These are phyloP conservation scores for Cystoderma amianthinum DNA, from an alignment of 768 basidiomycete species.

Conservation along the genomic window DNA sequence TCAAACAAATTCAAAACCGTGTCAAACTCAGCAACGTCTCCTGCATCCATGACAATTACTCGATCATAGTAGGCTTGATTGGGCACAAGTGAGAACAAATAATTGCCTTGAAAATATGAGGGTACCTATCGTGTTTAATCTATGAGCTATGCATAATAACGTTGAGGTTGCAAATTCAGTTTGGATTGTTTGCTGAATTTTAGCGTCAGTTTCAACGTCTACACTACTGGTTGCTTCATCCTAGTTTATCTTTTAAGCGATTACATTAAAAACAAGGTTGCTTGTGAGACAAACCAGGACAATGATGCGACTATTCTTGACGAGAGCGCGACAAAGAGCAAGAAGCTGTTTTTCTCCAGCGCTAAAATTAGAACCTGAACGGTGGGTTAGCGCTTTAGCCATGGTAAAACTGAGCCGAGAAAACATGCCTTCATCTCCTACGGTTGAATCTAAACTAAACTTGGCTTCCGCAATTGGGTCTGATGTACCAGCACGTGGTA, in stretches of 20 bases:
- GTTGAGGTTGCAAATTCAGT: slow-evolving; percentile 50
- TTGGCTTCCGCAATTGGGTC: slow-evolving; percentile 52
- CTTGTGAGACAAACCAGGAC: slow-evolving; percentile 31
- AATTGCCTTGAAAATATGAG: background rate
- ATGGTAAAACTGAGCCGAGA: background rate
- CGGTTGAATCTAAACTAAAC: slow-evolving; percentile 54
- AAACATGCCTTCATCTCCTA: slow-evolving; percentile 53
- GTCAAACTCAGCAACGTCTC: slow-evolving; percentile 66
- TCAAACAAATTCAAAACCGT: slow-evolving; percentile 63
- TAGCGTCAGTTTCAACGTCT: slow-evolving; percentile 56
- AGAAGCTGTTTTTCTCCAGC: slow-evolving; percentile 66
- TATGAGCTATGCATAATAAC: slow-evolving; percentile 49
- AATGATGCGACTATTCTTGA: slow-evolving; percentile 54
- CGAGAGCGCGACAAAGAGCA: slow-evolving; percentile 54
- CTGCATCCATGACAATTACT: slow-evolving; percentile 68
- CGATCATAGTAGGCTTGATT: slow-evolving; percentile 55
- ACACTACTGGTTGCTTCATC: slow-evolving; percentile 61
- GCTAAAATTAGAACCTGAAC: slow-evolving; percentile 50
- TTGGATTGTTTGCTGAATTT: slow-evolving; percentile 58
- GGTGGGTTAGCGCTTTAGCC: background rate
- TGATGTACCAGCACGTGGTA: slow-evolving; percentile 38
- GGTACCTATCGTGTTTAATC: slow-evolving; percentile 51
- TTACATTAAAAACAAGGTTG: background rate
- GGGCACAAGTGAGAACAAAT: background rate
- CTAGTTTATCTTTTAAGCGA: slow-evolving; percentile 18